A percentile compares a stretch with the other conserved stretches of the same genome.
phyloP scores from a whole-genome alignment of 2,329 filamentous ascomycete genomes.

The Phialocephala sp. region DNA sequence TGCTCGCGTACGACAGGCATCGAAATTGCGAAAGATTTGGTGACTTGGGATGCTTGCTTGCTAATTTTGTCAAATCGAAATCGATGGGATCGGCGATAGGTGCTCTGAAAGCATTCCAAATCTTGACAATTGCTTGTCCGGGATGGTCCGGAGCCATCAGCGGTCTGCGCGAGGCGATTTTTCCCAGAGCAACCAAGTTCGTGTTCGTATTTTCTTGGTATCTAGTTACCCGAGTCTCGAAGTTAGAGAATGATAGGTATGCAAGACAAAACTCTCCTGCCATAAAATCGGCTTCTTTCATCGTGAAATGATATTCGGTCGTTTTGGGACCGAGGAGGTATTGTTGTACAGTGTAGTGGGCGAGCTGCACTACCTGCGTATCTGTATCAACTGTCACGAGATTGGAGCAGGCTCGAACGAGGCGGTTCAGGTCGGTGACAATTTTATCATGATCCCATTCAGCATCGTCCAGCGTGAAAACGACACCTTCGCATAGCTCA shows the following conservation, averaged over 20 bases:
- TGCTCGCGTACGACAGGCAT: constrained; percentile 14
- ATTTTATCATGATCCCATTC: constrained; percentile 21
- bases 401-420: constrained; percentile 26
- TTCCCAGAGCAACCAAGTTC: constrained; percentile 16
- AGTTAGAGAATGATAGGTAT: constrained; percentile 28
- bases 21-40: neutral
- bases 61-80: neutral
- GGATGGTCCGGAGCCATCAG: constrained; percentile 11
- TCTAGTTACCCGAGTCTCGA: constrained; percentile 23
- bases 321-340: constrained; percentile 18
- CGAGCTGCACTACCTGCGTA: constrained; percentile 18
- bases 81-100: neutral
- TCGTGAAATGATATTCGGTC: constrained; percentile 14
- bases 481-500: constrained; percentile 27
- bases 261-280: constrained; percentile 28
- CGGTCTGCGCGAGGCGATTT: constrained; percentile 6
- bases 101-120: constrained; percentile 17
- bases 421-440: constrained; percentile 19
- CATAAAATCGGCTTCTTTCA: constrained; percentile 21
- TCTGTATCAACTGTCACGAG: constrained; percentile 26
- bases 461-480: constrained; percentile 26
- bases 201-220: constrained; percentile 20
- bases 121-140: neutral
- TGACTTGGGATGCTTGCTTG: neutral
- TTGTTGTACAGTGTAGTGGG: constrained; percentile 32